phyloP scores from a whole-genome alignment of 2,329 filamentous ascomycete genomes.

The Clonostachys sp. region DNA sequence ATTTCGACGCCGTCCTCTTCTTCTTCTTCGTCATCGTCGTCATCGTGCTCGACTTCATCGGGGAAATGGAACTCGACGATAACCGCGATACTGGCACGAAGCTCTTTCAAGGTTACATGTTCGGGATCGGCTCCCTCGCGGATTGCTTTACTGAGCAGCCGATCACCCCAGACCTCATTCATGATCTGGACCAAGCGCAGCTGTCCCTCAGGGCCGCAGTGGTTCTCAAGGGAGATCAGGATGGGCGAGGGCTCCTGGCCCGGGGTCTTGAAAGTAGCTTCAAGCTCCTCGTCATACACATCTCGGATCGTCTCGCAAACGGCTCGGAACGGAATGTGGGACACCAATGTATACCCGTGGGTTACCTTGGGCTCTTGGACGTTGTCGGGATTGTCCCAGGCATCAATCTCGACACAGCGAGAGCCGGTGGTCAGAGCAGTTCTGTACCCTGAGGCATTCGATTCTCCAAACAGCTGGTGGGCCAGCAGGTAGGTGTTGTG shows the following conservation, averaged over 20 bases:
- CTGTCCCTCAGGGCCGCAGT: constrained; percentile 57
- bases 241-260: constrained; percentile 48
- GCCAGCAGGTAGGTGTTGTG: constrained; percentile 71
- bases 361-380: constrained; percentile 64
- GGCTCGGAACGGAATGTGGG: constrained; percentile 57
- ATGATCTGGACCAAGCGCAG: constrained; percentile 60
- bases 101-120: constrained; percentile 53
- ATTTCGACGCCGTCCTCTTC: constrained; percentile 25
- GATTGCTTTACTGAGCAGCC: constrained; percentile 54
- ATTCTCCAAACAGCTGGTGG: constrained; percentile 63
- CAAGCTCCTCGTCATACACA: constrained; percentile 53
- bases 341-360: constrained; percentile 65
- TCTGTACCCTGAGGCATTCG: constrained; percentile 59
- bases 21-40: constrained; percentile 26
- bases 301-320: constrained; percentile 64
- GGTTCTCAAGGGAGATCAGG: constrained; percentile 63
- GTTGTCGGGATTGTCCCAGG: constrained; percentile 61
- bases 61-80: constrained; percentile 65
- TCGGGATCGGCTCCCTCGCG: constrained; percentile 50
- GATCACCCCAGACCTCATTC: constrained; percentile 56
- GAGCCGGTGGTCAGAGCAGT: constrained; percentile 58
- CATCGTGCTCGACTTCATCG: constrained; percentile 33
- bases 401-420: constrained; percentile 70
- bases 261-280: constrained; percentile 24
- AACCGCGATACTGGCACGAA: constrained; percentile 59